phyloP scores from a whole-genome alignment of 768 basidiomycete genomes.

The Vararia minispora region DNA sequence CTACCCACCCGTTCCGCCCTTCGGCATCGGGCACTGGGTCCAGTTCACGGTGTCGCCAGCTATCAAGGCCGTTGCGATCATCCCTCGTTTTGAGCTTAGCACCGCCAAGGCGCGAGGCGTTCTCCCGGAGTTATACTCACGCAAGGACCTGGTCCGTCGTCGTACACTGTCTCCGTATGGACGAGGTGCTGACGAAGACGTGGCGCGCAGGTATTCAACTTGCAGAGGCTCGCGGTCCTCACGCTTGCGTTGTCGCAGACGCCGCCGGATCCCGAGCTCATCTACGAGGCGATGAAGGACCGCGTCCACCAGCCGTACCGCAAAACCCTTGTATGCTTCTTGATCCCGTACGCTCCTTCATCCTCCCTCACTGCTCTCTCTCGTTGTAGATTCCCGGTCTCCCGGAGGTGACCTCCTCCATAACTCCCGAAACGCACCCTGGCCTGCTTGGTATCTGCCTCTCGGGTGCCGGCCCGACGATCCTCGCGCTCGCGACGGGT shows the following conservation, averaged over 20 bases:
- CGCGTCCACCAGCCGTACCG: slow-evolving; percentile 96
- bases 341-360: slow-evolving; percentile 1
- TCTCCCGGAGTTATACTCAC: slow-evolving; percentile 72
- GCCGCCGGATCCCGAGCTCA: slow-evolving; percentile 91
- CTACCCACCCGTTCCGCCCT: slow-evolving; percentile 78
- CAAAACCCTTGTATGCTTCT: slow-evolving; percentile 56
- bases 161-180: neutral
- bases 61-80: slow-evolving; percentile 89
- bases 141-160: slow-evolving; percentile 76
- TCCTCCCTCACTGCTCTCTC: neutral
- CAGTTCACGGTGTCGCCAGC: slow-evolving; percentile 75
- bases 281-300: slow-evolving; percentile 99
- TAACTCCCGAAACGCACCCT: slow-evolving; percentile 83
- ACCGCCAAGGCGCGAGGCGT: slow-evolving; percentile 91
- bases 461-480: slow-evolving; percentile 96
- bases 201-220: slow-evolving; percentile 93
- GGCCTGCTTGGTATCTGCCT: slow-evolving; percentile 97
- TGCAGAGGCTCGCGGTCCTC: slow-evolving; percentile 91
- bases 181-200: too few species aligned
- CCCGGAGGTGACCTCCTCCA: slow-evolving; percentile 78
- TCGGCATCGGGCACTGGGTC: slow-evolving; percentile 90
- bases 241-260: slow-evolving; percentile 86
- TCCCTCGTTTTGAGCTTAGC: slow-evolving; percentile 91
- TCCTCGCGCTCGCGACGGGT: slow-evolving; percentile 83
- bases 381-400: slow-evolving; percentile 80